Evolutionary conservation across 2,329 filamentous ascomycete genomes (phyloP).

Genomic region (Colletotrichum tropicale): DNA sequence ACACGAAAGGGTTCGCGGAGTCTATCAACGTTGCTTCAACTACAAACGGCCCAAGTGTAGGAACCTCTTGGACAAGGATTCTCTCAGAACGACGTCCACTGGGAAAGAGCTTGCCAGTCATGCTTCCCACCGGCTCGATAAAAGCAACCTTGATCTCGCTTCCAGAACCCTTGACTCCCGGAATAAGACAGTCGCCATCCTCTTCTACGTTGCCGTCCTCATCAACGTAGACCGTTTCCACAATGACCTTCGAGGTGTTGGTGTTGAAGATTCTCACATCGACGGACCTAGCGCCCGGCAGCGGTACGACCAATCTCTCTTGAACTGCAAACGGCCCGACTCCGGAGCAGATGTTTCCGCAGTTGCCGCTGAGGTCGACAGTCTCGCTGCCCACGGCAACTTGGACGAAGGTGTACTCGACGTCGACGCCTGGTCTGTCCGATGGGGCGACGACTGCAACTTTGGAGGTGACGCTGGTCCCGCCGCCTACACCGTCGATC

Average conservation of each 20-base stretch:
- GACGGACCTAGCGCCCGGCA: slow-evolving; percentile 10
- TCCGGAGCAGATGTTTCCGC: slow-evolving; percentile 66
- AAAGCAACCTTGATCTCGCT: slow-evolving; percentile 64
- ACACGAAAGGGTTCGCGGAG: slow-evolving; percentile 45
- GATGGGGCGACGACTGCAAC: slow-evolving; percentile 58
- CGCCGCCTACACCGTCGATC: slow-evolving; percentile 67
- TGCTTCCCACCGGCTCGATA: slow-evolving; percentile 62
- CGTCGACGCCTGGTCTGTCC: slow-evolving; percentile 47
- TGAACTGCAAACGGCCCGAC: slow-evolving; percentile 66
- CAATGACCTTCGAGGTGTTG: slow-evolving; percentile 63
- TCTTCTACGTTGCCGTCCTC: slow-evolving; percentile 49
- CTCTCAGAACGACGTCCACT: slow-evolving; percentile 54
- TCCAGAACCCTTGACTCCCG: slow-evolving; percentile 59
- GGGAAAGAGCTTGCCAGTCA: slow-evolving; percentile 63
- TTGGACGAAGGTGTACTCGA: slow-evolving; percentile 69
- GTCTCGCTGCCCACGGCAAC: slow-evolving; percentile 59
- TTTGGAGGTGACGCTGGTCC: slow-evolving; percentile 65
- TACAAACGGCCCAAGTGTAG: slow-evolving; percentile 26
- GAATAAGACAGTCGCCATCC: slow-evolving; percentile 59
- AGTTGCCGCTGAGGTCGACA: slow-evolving; percentile 65
- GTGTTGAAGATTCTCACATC: slow-evolving; percentile 60
- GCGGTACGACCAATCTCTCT: slow-evolving; percentile 41
- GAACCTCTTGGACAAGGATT: slow-evolving; percentile 44
- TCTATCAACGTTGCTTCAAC: slow-evolving; percentile 37
- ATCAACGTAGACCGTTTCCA: slow-evolving; percentile 56